Conservation (phyloP, 257 asterid genomes). For the Penstemon newberryi region DNA sequence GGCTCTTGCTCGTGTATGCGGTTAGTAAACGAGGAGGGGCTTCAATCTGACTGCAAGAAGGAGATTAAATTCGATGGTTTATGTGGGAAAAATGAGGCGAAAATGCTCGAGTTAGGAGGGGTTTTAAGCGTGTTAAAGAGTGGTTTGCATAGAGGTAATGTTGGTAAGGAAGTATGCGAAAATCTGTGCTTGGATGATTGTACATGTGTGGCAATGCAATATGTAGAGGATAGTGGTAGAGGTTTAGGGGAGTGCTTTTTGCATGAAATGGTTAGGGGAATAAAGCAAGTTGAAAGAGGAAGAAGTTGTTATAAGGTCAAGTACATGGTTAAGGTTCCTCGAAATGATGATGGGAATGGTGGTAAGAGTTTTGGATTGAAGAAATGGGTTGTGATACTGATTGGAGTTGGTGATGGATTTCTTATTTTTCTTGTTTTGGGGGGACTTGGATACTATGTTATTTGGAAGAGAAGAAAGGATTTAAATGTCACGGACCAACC, state of each 20-base stretch:
- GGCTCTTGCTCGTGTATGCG: conserved; percentile 66
- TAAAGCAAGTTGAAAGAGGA: conserved; percentile 52
- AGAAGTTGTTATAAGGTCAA: conserved; percentile 5
- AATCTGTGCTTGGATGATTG: conserved; percentile 59
- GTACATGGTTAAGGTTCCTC: conserved; percentile 65
- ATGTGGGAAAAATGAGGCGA: conserved; percentile 44
- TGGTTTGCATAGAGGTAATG: conserved; percentile 27
- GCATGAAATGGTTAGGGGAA: conserved; percentile 61
- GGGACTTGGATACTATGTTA: conserved; percentile 57
- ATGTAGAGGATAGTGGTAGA: conserved; percentile 18
- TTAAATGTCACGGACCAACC: conserved; percentile 16
- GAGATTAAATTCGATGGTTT: conserved; percentile 32
- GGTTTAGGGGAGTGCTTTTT: conserved; percentile 39
- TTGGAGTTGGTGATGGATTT: conserved; percentile 70
- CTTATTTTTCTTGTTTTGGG: conserved; percentile 56
- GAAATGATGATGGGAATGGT: conserved; percentile 32
- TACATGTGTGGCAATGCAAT: conserved; percentile 62
- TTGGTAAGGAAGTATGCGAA: conserved; percentile 51
- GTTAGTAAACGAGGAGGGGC: conserved; percentile 30
- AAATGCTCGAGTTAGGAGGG: conserved; percentile 68
- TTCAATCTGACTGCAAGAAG: conserved; percentile 36
- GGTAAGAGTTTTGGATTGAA: conserved; percentile 53
- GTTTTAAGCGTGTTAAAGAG: conserved; percentile 61
- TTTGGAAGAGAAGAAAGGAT: conserved; percentile 49
- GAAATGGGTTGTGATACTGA: conserved; percentile 61